A percentile compares a stretch with the other conserved stretches of the same genome.
Conservation (phyloP, 2,329 filamentous ascomycete species). For the Aspergillus tubingensis region DNA sequence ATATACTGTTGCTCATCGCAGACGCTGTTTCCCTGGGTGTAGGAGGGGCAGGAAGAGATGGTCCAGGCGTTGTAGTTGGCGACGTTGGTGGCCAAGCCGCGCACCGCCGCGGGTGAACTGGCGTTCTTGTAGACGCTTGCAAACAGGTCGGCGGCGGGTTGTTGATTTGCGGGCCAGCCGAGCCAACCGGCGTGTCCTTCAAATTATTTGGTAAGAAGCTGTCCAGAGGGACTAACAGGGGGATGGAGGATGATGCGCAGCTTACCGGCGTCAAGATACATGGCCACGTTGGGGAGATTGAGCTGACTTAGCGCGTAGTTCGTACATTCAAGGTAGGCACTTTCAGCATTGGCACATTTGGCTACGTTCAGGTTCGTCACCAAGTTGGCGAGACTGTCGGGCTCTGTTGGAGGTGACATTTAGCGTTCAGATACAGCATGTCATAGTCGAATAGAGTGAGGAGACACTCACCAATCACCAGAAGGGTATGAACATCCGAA, state of each 20-base stretch:
- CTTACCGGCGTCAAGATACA: slow-evolving; percentile 63
- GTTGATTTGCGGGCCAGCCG: slow-evolving; percentile 64
- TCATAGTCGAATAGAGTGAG: no score
- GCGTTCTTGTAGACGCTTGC: slow-evolving; percentile 51
- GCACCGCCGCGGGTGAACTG: slow-evolving; percentile 49
- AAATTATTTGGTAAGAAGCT: not conserved
- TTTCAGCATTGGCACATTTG: slow-evolving; percentile 57
- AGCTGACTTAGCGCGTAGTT: slow-evolving; percentile 59
- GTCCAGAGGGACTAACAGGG: rapidly evolving
- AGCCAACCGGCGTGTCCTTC: slow-evolving; percentile 62
- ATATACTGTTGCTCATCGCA: slow-evolving; percentile 58
- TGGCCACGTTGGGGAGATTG: slow-evolving; percentile 62
- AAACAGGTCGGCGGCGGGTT: slow-evolving; percentile 53
- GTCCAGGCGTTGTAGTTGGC: slow-evolving; percentile 61
- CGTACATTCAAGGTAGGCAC: slow-evolving; percentile 58
- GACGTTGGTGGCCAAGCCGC: slow-evolving; percentile 61
- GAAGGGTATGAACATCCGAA: slow-evolving; percentile 53
- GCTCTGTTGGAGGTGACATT: slow-evolving; percentile 48
- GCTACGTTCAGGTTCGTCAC: slow-evolving; percentile 60
- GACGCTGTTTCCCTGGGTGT: slow-evolving; percentile 50
- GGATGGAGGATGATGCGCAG: not conserved
- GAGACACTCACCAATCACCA: slow-evolving; percentile 53
- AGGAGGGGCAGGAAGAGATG: slow-evolving; percentile 47
- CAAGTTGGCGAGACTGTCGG: slow-evolving; percentile 64
- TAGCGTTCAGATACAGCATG: not conserved